Percentiles rank a stretch among this genome's conserved stretches.
Conservation (phyloP, 345 rosid genomes). For the Moricandia moricandioides region DNA sequence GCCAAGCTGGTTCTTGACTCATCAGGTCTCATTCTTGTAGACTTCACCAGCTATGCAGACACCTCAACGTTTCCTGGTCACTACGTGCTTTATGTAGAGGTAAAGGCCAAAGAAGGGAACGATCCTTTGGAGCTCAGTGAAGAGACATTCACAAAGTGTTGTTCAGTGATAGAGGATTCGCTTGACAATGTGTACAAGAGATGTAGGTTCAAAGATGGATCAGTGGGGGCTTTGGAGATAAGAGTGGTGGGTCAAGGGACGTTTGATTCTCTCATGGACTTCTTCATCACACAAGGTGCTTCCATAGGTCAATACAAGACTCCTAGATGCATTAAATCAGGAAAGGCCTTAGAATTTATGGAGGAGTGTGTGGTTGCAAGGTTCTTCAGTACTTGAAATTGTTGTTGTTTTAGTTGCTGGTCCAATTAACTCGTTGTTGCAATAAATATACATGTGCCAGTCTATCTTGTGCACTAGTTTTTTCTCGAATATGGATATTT, state of each 20-base stretch:
- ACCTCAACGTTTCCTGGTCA: constrained; percentile 77
- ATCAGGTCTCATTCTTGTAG: constrained; percentile 53
- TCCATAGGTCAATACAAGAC: constrained; percentile 93
- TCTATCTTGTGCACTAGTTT: background rate
- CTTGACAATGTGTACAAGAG: constrained; percentile 75
- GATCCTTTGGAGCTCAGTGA: constrained; percentile 25
- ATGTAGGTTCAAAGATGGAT: constrained; percentile 69
- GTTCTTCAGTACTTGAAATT: constrained; percentile 49
- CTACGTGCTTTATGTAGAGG: constrained; percentile 80
- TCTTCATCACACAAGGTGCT: constrained; percentile 69
- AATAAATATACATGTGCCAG: background rate
- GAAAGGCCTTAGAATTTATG: constrained; percentile 50
- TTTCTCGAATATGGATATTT: background rate
- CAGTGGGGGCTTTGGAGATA: constrained; percentile 72
- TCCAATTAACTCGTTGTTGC: constrained; percentile 1
- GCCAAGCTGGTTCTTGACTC: constrained; percentile 54
- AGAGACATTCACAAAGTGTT: constrained; percentile 60
- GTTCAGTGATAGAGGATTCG: constrained; percentile 61
- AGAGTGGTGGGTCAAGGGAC: constrained; percentile 66
- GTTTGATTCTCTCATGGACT: constrained; percentile 86
- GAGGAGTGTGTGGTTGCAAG: constrained; percentile 57
- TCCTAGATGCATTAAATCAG: constrained; percentile 77
- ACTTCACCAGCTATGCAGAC: constrained; percentile 76
- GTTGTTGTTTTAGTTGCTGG: constrained; percentile 1
- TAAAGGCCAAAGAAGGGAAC: constrained; percentile 22